Conservation (phyloP, 345 rosid species). For the Eucalyptus rudis region DNA sequence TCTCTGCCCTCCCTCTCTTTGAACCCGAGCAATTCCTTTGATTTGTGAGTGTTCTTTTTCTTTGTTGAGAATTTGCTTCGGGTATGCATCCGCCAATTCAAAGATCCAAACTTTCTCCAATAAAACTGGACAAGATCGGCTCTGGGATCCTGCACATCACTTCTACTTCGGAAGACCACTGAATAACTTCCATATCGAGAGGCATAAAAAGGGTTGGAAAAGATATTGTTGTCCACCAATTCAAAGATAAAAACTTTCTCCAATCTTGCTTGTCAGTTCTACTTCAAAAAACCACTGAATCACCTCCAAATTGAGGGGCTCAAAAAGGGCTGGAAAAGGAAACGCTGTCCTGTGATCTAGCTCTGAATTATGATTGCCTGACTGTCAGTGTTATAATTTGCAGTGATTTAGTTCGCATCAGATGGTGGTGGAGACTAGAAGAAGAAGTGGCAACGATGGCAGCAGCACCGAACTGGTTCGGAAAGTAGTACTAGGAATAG, state of each 20-base stretch:
- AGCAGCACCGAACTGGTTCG: conserved; percentile 5
- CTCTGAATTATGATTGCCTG: not conserved
- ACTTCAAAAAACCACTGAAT: not conserved
- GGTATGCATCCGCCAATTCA: not conserved
- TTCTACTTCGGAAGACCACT: not conserved
- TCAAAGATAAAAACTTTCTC: not conserved
- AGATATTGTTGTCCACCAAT: not conserved
- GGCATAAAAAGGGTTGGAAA: not conserved
- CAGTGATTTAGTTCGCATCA: not conserved
- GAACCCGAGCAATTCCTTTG: not conserved
- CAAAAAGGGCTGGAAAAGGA: not conserved
- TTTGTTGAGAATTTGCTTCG: not conserved
- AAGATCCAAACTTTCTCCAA: not conserved
- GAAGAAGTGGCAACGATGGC: not conserved
- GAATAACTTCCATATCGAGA: not conserved
- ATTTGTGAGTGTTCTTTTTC: not conserved
- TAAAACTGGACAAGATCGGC: not conserved
- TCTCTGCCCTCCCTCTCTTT: not conserved
- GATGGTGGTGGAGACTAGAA: not conserved
- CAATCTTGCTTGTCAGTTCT: not conserved
- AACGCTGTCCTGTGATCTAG: not conserved
- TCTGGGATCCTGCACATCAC: not conserved
- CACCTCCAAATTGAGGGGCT: not conserved
- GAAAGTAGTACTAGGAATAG: conserved; percentile 45
- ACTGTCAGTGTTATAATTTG: not conserved